Conservation (phyloP, 2,329 filamentous ascomycete genomes). For the Neocucurbitaria cava region DNA sequence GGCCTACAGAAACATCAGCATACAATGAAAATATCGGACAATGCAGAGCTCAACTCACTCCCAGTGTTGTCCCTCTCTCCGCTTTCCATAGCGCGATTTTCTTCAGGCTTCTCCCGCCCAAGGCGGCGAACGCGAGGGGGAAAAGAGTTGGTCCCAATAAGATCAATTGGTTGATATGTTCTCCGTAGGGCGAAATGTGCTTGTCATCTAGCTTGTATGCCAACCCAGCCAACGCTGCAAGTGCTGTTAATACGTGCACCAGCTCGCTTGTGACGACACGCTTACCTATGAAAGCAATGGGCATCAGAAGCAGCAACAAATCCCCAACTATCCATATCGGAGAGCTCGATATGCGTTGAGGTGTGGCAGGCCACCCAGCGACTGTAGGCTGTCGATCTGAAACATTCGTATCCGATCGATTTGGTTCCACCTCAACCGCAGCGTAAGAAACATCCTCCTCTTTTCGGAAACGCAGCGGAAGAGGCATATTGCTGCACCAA, state of each 20-base stretch:
- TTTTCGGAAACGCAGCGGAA: not conserved
- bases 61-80: constrained; percentile 3
- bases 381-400: not conserved
- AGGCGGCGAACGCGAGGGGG: constrained; percentile 6
- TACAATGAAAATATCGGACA: no score
- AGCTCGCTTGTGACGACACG: not conserved
- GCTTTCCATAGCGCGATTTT: constrained; percentile 8
- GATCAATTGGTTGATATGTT: constrained; percentile 1
- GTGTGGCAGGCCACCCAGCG: not conserved
- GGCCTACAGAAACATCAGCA: not conserved
- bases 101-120: constrained; percentile 6
- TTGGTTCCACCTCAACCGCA: not conserved
- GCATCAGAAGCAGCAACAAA: constrained; percentile 1
- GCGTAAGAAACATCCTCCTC: not conserved
- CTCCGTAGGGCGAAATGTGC: not conserved
- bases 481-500: not conserved
- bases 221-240: not conserved
- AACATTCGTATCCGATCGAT: constrained; percentile 2
- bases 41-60: not conserved
- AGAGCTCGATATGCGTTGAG: not conserved
- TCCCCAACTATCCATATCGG: constrained; percentile 4
- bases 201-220: constrained; percentile 4
- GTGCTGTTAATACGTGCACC: not conserved
- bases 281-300: constrained; percentile 3
- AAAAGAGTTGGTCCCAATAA: constrained; percentile 5